Evolutionary conservation across 116 monocot species (phyloP), one percentile per base, ranked within the genome.

Genomic region (Papilionanthe hybrid): DNA sequence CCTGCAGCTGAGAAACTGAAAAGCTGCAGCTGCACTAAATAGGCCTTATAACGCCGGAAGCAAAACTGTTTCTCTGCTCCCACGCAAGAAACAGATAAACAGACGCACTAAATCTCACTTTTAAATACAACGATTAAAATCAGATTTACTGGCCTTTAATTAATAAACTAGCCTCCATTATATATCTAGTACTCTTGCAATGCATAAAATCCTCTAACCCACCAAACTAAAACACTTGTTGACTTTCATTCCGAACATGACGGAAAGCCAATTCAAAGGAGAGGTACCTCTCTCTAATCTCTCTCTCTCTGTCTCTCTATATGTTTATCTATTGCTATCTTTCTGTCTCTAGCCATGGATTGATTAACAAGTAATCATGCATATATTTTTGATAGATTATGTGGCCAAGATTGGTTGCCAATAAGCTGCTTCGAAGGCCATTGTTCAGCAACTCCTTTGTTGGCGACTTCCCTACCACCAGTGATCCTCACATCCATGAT

Each of bases 401-500:
- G 53, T 77, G 83, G 86, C 86, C 86, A 0, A 69, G 55, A 79
- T 27, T 79, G 66, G 72, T 84, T 28, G 79, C 79, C 4, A 89
- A 83, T 66, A 89, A 84, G 84, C 56, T 86, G 6, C 57, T 79
- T 9, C 53, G 79, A 22, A 55, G 75, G 57, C 77, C 84, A 5
- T 32, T 72, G 18, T 74, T 78, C 3, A 74, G 82, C 47, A 67
- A 60, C 55, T 74, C 80, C 53, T 53, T 53, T 78, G 72, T 84
- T 23, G 86, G 80, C 0, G 88, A 90, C 55, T 83, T 86, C 28
- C 86, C 90, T 6, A 73, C 63, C 79, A 7, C 22, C 0, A 7
- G 10, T 11, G n/a, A 57, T n/a, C 45, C 45, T 1, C 45, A 43
- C 43, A 17, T 56, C 56, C 29, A 45, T 4, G 63, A 63, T 63